Evolutionary conservation across 768 basidiomycete genomes (phyloP), one percentile per base, ranked within the genome.

Genomic region (Infundibulicybe gibba): DNA sequence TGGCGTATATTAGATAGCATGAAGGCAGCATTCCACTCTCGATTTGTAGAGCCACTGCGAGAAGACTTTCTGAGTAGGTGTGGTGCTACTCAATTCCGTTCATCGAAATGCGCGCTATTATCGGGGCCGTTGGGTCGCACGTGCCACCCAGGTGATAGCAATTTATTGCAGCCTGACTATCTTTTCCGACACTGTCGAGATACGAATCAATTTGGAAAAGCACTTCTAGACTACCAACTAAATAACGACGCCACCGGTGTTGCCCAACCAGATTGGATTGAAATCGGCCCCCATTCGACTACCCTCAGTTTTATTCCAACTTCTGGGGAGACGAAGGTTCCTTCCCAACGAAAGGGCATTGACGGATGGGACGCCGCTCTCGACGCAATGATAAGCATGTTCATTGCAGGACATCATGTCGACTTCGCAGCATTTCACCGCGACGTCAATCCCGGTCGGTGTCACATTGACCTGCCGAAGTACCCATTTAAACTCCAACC

Each of bases 231-330:
- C 39, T 47, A 47, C 45, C 32, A 34, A 14, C 16, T 30, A 40
- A 3, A 19, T 8, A 40, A 41, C 17, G 38, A 40, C 10, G 25
- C 37, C 25, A 13, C 16, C 17, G 33, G 17, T 13, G 20, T 35
- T 35, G n/a, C 37, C n/a, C 45, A 41, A 17, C 45, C 45, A 16
- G 45, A 47, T 31, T 47, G 45, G 45, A 16, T 47, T 40, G 45
- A 47, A 30, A 19, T 47, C 21, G 45, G 45, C 20, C 38, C 45
- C 17, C 45, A 47, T 32, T 42, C 45, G n/a, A 47, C 38, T 15
- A 47, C 38, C 16, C 30, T 47, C 15, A 25, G 45, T 12, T 47
- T 47, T 32, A 41, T 47, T 30, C 45, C 38, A 13, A n/a, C 37
- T 30, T 25, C 17, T 41, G 39, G 39, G 9, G 38, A 47, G 32